Conservation (phyloP, 768 basidiomycete genomes). For the Lactifluus piperatus region DNA sequence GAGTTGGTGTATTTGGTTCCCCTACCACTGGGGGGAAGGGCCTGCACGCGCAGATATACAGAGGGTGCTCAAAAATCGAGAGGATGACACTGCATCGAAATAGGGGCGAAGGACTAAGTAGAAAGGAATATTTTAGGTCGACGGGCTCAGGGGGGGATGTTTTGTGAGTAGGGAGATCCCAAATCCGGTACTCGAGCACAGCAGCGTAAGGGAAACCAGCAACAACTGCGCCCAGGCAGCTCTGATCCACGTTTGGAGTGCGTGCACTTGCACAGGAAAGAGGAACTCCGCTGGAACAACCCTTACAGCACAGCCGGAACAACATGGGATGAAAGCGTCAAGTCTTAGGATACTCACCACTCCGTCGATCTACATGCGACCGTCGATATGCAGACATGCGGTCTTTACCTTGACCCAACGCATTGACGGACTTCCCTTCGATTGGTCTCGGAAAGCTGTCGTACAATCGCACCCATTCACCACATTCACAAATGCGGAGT, state of each 20-base stretch:
- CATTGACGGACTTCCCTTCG: constrained; percentile 4
- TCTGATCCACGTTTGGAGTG: constrained; percentile 13
- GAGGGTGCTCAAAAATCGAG: background rate
- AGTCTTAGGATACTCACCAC: background rate
- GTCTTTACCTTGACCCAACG: background rate
- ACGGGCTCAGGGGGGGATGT: background rate
- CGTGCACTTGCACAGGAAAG: constrained; percentile 1
- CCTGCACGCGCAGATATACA: background rate
- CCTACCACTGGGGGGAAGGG: background rate
- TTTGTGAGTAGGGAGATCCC: background rate
- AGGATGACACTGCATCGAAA: background rate
- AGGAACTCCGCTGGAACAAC: background rate
- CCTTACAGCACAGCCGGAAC: constrained; percentile 4
- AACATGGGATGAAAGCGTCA: background rate
- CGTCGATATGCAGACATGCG: constrained; percentile 3
- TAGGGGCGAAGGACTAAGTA: background rate
- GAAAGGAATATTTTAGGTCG: background rate
- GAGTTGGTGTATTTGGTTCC: background rate
- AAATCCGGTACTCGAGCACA: background rate
- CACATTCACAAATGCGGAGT: background rate
- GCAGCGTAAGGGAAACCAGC: background rate
- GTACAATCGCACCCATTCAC: background rate
- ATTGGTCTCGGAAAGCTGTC: constrained; percentile 8
- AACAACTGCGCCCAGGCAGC: background rate
- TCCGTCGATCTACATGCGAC: constrained; percentile 9